phyloP scores from a whole-genome alignment of 140 eudicot species.

The Bidens hawaiensis region DNA sequence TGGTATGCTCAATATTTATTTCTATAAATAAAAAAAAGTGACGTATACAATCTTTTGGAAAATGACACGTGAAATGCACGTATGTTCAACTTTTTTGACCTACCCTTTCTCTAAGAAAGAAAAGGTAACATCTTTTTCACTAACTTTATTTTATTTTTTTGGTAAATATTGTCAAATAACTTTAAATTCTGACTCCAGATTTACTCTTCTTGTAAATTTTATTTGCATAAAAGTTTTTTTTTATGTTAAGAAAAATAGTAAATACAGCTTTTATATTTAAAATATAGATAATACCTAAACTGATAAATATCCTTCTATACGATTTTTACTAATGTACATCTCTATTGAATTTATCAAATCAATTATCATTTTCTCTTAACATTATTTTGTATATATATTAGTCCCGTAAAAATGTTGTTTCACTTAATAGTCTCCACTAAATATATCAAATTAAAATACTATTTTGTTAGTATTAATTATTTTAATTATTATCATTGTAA shows the following conservation, averaged over 20 bases:
- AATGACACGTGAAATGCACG: constrained; percentile 19
- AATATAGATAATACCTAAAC: background rate
- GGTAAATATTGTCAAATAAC: background rate
- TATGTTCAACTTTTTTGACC: constrained; percentile 19
- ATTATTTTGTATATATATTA: too few species aligned
- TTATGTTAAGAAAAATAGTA: background rate
- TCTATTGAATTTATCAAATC: too few species aligned
- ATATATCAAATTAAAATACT: too few species aligned
- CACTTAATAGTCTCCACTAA: too few species aligned
- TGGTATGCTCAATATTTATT: background rate
- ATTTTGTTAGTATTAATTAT: too few species aligned
- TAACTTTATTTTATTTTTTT: background rate
- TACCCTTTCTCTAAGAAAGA: background rate
- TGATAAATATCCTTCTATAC: too few species aligned
- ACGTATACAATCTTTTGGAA: background rate
- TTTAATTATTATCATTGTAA: too few species aligned
- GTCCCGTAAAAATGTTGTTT: too few species aligned
- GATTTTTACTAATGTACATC: too few species aligned
- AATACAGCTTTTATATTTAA: background rate
- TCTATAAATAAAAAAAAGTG: constrained; percentile 6
- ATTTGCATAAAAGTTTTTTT: background rate
- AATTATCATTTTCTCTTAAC: too few species aligned
- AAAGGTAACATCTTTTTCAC: background rate
- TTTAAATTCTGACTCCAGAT: background rate
- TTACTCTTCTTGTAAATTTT: background rate